Evolutionary conservation across 371 early-diverging fungal species (phyloP).

Genomic region (Mucor circinelloides): DNA sequence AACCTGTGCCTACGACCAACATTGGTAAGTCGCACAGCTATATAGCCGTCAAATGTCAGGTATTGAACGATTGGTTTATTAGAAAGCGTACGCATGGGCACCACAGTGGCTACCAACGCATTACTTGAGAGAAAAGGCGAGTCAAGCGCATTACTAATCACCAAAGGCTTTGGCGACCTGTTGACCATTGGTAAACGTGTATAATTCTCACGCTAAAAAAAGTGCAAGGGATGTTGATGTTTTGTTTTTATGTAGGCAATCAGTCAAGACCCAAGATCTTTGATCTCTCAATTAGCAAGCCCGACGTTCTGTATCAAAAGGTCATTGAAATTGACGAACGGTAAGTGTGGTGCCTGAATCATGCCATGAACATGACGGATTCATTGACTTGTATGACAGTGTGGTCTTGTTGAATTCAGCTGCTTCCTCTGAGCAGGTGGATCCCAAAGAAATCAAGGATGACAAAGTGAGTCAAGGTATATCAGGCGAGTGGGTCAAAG

Average conservation of each 20-base stretch:
- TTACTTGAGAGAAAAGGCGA: constrained; percentile 90
- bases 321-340: constrained; percentile 93
- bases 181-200: constrained; percentile 63
- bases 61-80: neutral
- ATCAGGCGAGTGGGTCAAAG: constrained; percentile 84
- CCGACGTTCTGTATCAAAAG: constrained; percentile 82
- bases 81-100: constrained; percentile 94
- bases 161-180: constrained; percentile 86
- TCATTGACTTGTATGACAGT: constrained; percentile 21
- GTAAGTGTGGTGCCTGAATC: constrained; percentile 27
- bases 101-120: constrained; percentile 97
- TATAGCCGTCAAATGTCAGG: neutral
- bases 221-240: neutral
- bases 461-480: constrained; percentile 62
- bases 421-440: constrained; percentile 53
- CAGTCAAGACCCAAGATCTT: constrained; percentile 95
- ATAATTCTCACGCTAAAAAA: neutral
- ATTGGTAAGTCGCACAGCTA: constrained; percentile 52
- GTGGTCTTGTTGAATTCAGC: constrained; percentile 80
- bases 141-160: constrained; percentile 83
- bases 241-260: constrained; percentile 65
- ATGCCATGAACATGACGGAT: neutral
- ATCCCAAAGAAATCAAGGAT: constrained; percentile 29
- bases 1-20: constrained; percentile 74
- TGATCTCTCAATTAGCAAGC: constrained; percentile 81